Conservation (phyloP, 192 early-diverging fungal genomes). For the Dimargaris cristalligena region DNA sequence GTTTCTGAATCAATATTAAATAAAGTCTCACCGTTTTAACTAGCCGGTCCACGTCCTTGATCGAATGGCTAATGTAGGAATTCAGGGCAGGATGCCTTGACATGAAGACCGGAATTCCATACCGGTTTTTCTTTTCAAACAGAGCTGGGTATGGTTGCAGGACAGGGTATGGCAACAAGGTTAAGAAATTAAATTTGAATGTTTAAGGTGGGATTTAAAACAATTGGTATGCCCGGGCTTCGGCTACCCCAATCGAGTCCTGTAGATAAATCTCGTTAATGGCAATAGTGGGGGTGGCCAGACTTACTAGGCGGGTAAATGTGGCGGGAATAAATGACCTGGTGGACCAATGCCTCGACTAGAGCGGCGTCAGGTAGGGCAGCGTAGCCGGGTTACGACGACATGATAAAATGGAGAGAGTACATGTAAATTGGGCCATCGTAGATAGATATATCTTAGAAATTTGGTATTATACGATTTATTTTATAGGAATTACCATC, state of each 20-base stretch:
- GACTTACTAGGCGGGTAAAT: constrained; percentile 2
- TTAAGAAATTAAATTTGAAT: background rate
- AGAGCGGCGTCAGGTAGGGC: background rate
- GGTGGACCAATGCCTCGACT: background rate
- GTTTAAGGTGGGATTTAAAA: background rate
- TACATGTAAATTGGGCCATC: background rate
- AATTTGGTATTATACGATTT: background rate
- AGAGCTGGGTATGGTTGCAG: background rate
- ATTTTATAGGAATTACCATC: background rate
- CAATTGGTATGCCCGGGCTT: too few species aligned
- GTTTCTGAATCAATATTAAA: background rate
- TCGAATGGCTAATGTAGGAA: background rate
- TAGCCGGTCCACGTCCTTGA: background rate
- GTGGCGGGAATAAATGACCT: background rate
- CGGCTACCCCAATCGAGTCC: too few species aligned
- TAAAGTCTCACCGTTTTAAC: background rate
- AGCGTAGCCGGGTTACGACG: too few species aligned
- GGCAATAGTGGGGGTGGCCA: too few species aligned
- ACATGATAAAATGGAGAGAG: background rate
- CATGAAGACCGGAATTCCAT: background rate
- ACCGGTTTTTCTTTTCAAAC: background rate
- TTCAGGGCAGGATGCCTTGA: background rate
- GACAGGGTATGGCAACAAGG: background rate
- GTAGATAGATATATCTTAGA: background rate
- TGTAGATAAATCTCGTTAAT: too few species aligned